These are phyloP conservation scores for Botrytis medusae DNA, from an alignment of 2,329 filamentous ascomycete genomes.

Conservation along the genomic window DNA sequence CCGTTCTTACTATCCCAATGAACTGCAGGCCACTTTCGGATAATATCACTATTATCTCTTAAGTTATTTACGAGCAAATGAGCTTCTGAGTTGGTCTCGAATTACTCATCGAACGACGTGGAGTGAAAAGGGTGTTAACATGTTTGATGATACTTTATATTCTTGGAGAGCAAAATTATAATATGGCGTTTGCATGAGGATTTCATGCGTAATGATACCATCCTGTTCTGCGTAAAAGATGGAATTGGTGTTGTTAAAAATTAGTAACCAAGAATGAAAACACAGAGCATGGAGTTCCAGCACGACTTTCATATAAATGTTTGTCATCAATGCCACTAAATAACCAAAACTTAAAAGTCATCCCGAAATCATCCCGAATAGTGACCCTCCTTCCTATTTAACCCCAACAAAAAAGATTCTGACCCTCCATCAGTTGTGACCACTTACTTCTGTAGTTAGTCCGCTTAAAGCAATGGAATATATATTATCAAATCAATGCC, in stretches of 20 bases:
- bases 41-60: conserved; percentile 12
- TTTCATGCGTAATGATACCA: neutral
- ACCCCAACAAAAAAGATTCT: neutral
- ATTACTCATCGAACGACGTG: neutral
- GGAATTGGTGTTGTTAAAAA: neutral
- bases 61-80: neutral
- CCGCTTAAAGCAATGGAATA: accelerated
- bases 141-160: neutral
- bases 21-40: neutral
- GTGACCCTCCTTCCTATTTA: conserved; percentile 6
- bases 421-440: neutral
- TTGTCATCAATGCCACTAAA: neutral
- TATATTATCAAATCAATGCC: accelerated
- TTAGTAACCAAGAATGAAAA: neutral
- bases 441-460: neutral
- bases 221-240: neutral
- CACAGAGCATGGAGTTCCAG: neutral
- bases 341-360: neutral
- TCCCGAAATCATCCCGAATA: neutral
- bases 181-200: neutral
- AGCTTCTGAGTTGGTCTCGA: too few species aligned
- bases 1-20: neutral
- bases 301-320: neutral
- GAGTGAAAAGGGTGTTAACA: neutral
- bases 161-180: neutral